Evolutionary conservation across 2,329 filamentous ascomycete genomes (phyloP), one percentile per base, ranked within the genome.

Genomic region (Nothophaeocryptopus gaeumannii): DNA sequence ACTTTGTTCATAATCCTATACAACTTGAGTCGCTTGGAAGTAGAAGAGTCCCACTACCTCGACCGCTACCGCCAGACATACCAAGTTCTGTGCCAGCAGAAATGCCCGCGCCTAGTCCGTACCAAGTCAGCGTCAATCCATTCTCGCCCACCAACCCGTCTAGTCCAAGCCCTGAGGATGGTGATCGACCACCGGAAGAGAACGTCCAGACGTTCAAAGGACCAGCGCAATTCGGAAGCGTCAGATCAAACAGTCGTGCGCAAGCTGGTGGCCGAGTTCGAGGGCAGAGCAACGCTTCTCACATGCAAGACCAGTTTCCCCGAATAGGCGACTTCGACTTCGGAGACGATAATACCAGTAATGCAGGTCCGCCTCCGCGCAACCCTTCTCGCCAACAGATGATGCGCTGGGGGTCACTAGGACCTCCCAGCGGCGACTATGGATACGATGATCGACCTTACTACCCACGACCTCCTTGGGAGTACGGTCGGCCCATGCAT

Each of bases 321-420:
- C 56, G 51, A 11, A 47, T 39, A n/a, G 29, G 56, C n/a, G 59
- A 61, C 8, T 57, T 53, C 39, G 60, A 63, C 14, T 55, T 55
- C 20, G 39, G 40, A 29, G 41, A 45, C 12, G 47, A 52, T n/a
- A 42, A 29, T 5, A 50, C 50, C 14, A 42, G 45, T 15, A 34
- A 46, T n/a, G 43, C 55, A 14, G 39, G 42, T 34, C 45, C 51
- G 14, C 58, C 60, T 5, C 51, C 51, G 35, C 50, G 58, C 8
- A 49, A 55, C 38, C 59, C 58, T n/a, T 62, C 59, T 31, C 47
- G 59, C 16, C 59, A 60, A 42, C 54, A 55, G 35, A 47, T 63
- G 36, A 60, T 58, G 52, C 54, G 60, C 38, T 63, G 50, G 39
- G 58, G 54, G 16, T 57, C 53, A 14, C 56, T 54, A 14, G 39